These are phyloP conservation scores for Ganoderma lucidum DNA, from an alignment of 1,284 basidiomycete species.

Conservation along the genomic window DNA sequence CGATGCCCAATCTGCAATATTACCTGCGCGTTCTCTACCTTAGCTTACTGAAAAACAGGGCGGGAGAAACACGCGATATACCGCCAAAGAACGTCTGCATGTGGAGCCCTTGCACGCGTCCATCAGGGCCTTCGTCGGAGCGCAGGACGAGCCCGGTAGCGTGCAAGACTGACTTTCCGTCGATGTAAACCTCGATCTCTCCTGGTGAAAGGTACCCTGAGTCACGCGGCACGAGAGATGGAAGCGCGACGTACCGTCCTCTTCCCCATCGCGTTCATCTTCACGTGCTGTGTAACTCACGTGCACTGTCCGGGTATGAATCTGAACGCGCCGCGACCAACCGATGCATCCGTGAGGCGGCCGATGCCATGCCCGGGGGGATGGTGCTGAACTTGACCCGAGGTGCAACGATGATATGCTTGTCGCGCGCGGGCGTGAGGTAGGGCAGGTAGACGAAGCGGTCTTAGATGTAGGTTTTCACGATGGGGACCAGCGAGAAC, in stretches of 20 bases:
- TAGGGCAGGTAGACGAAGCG: too few relatives aligned
- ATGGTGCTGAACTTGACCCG: too few relatives aligned
- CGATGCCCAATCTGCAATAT: conserved; percentile 66
- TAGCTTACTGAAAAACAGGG: conserved; percentile 3
- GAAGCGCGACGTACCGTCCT: conserved; percentile 48
- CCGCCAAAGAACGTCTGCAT: conserved; percentile 83
- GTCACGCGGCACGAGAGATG: neutral
- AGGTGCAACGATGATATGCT: too few relatives aligned
- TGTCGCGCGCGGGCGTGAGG: too few relatives aligned
- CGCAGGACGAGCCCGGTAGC: conserved; percentile 54
- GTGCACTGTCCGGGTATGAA: conserved; percentile 61
- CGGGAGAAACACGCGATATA: conserved; percentile 36
- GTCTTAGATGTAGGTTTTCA: too few relatives aligned
- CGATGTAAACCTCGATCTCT: conserved; percentile 63
- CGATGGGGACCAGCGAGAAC: too few relatives aligned
- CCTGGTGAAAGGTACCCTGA: conserved; percentile 44
- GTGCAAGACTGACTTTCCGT: conserved; percentile 59
- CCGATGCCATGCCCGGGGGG: too few relatives aligned
- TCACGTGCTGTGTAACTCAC: conserved; percentile 66
- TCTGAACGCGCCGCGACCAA: conserved; percentile 61
- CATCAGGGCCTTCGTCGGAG: conserved; percentile 44
- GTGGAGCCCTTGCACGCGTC: conserved; percentile 64
- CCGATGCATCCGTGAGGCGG: too few relatives aligned
- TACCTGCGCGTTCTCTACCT: conserved; percentile 46
- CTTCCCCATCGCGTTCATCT: conserved; percentile 61